Percentiles rank a stretch among this genome's conserved stretches.
phyloP scores from a whole-genome alignment of 2,329 filamentous ascomycete genomes.

The Bipolaris oryzae region DNA sequence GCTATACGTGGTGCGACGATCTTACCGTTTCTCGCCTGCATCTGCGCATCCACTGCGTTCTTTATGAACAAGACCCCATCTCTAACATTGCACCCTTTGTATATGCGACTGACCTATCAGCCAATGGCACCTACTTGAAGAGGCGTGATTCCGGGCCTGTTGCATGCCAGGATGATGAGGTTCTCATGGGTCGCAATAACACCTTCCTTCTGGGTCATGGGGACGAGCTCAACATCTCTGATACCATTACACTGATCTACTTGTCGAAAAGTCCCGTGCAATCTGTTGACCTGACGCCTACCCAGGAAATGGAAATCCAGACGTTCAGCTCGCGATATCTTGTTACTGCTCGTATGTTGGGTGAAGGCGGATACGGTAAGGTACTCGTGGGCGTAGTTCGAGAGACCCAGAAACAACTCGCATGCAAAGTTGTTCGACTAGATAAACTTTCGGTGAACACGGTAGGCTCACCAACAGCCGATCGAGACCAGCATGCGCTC shows the following conservation, averaged over 20 bases:
- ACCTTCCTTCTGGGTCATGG: constrained; percentile 52
- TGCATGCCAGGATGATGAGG: constrained; percentile 29
- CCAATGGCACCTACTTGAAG: constrained; percentile 50
- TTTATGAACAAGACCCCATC: constrained; percentile 50
- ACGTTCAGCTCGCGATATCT: constrained; percentile 57
- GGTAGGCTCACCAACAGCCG: constrained; percentile 9
- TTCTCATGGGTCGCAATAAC: constrained; percentile 42
- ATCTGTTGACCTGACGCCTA: constrained; percentile 21
- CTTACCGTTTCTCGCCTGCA: constrained; percentile 54
- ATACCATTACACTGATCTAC: constrained; percentile 37
- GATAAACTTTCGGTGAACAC: constrained; percentile 20
- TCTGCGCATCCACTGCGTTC: constrained; percentile 54
- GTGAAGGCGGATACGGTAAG: constrained; percentile 59
- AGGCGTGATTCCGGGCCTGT: constrained; percentile 32
- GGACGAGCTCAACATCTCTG: constrained; percentile 50
- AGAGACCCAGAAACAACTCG: constrained; percentile 63
- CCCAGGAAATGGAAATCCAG: constrained; percentile 47
- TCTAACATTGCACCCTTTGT: constrained; percentile 52
- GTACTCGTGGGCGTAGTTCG: constrained; percentile 63
- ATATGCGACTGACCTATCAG: constrained; percentile 55
- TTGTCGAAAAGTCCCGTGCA: constrained; percentile 12
- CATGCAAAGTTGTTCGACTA: constrained; percentile 70
- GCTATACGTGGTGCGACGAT: constrained; percentile 40
- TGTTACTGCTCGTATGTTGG: constrained; percentile 59
- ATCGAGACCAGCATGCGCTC: constrained; percentile 1